These are phyloP conservation scores for Pichia cephalocereana DNA, from an alignment of 805 yeast genomes.

Conservation along the genomic window DNA sequence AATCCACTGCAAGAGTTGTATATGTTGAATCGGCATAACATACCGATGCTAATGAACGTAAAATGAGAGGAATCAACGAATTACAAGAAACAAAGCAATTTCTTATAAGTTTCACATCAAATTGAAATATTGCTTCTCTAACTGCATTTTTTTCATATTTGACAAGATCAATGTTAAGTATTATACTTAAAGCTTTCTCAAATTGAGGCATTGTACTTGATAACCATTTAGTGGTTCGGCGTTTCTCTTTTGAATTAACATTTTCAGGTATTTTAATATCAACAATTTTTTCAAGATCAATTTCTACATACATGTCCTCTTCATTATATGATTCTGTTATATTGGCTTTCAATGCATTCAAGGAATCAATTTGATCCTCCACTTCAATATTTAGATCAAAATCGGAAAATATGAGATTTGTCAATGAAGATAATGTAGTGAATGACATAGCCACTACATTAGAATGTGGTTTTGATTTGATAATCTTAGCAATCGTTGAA, in stretches of 20 bases:
- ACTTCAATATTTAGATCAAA: slow-evolving; percentile 22
- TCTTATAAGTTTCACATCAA: slow-evolving; percentile 24
- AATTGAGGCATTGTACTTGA: slow-evolving; percentile 43
- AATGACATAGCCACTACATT: slow-evolving; percentile 27
- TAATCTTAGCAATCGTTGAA: slow-evolving; percentile 33
- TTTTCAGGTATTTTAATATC: slow-evolving; percentile 14
- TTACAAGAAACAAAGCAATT: slow-evolving; percentile 29
- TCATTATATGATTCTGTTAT: background rate
- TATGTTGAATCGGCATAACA: slow-evolving; percentile 12
- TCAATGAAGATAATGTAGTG: slow-evolving; percentile 22
- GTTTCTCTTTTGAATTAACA: slow-evolving; percentile 9
- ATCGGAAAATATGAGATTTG: slow-evolving; percentile 34
- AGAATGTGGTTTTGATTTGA: slow-evolving; percentile 28
- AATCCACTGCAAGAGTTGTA: slow-evolving; percentile 6
- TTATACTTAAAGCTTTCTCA: slow-evolving; percentile 32
- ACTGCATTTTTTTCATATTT: slow-evolving; percentile 25
- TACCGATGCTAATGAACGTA: slow-evolving; percentile 24
- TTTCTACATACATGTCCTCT: background rate
- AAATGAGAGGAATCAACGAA: slow-evolving; percentile 26
- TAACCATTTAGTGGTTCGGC: slow-evolving; percentile 46
- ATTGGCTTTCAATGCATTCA: slow-evolving; percentile 11
- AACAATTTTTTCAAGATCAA: slow-evolving; percentile 1
- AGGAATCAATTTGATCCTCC: slow-evolving; percentile 3
- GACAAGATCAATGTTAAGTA: slow-evolving; percentile 16
- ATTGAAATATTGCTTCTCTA: slow-evolving; percentile 21